phyloP scores from a whole-genome alignment of 2,329 filamentous ascomycete genomes.

The Calonectria honghensis region DNA sequence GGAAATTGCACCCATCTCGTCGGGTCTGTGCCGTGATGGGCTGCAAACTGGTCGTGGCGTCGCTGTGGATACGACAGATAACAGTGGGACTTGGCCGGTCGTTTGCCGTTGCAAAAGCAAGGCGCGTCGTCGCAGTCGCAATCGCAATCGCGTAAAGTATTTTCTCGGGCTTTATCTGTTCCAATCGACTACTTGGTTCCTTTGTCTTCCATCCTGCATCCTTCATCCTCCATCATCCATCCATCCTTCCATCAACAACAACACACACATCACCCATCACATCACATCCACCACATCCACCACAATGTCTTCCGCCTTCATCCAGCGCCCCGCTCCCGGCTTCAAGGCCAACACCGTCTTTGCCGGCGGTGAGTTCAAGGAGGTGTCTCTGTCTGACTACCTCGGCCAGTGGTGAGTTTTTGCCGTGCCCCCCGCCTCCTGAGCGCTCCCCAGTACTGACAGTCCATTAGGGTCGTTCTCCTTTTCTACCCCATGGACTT shows the following conservation, averaged over 20 bases:
- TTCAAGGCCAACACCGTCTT: constrained; percentile 71
- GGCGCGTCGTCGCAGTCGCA: constrained; percentile 8
- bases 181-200: background rate
- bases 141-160: constrained; percentile 20
- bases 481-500: constrained; percentile 81
- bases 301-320: constrained; percentile 67
- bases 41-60: constrained; percentile 9
- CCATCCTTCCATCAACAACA: background rate
- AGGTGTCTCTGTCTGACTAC: constrained; percentile 66
- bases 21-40: constrained; percentile 15
- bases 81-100: constrained; percentile 8
- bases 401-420: constrained; percentile 66
- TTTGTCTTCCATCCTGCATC: background rate
- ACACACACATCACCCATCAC: background rate
- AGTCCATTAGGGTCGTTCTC: constrained; percentile 73
- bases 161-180: constrained; percentile 11
- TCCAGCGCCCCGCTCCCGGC: constrained; percentile 69
- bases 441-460: background rate
- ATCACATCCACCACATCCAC: constrained; percentile 34
- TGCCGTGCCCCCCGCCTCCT: background rate
- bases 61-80: constrained; percentile 27
- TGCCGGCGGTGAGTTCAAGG: constrained; percentile 68
- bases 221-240: background rate
- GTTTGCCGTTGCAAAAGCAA: constrained; percentile 12
- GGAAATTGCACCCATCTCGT: constrained; percentile 2